Percentiles rank a stretch among this genome's conserved stretches.
Evolutionary conservation across 106 monocot species (phyloP).

Genomic region (Xerophyta viscosa): DNA sequence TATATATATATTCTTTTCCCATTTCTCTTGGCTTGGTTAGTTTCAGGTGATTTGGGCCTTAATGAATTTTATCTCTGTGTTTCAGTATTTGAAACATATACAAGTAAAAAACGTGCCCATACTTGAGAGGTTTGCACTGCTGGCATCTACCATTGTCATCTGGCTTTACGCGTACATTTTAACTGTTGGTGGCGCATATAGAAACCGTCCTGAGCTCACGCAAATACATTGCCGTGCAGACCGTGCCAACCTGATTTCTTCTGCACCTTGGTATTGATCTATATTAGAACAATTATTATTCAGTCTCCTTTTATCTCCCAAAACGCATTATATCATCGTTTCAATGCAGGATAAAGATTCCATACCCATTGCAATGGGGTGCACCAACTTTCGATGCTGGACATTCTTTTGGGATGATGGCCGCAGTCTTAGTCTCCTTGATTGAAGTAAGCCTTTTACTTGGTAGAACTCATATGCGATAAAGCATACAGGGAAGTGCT

Average conservation of each 20-base stretch:
- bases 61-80: neutral
- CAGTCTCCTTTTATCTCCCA: neutral
- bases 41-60: no score
- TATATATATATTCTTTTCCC: no score
- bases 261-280: conserved; percentile 66
- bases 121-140: conserved; percentile 74
- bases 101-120: conserved; percentile 46
- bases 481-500: no score
- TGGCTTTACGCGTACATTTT: conserved; percentile 81
- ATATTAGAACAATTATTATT: neutral
- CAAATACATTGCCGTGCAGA: conserved; percentile 80
- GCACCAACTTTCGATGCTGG: conserved; percentile 92
- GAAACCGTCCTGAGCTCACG: conserved; percentile 45
- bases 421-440: conserved; percentile 81
- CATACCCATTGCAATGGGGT: conserved; percentile 95
- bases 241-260: conserved; percentile 80
- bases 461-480: no score
- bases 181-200: conserved; percentile 82
- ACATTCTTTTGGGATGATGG: conserved; percentile 95
- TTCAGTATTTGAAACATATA: conserved; percentile 82
- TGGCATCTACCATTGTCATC: conserved; percentile 48
- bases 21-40: no score
- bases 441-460: conserved; percentile 93
- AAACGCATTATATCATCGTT: neutral
- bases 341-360: conserved; percentile 71